Percentiles rank a stretch among this genome's conserved stretches.
Conservation (phyloP, 495 filamentous ascomycete species). For the Penicillium dipodomyicola region DNA sequence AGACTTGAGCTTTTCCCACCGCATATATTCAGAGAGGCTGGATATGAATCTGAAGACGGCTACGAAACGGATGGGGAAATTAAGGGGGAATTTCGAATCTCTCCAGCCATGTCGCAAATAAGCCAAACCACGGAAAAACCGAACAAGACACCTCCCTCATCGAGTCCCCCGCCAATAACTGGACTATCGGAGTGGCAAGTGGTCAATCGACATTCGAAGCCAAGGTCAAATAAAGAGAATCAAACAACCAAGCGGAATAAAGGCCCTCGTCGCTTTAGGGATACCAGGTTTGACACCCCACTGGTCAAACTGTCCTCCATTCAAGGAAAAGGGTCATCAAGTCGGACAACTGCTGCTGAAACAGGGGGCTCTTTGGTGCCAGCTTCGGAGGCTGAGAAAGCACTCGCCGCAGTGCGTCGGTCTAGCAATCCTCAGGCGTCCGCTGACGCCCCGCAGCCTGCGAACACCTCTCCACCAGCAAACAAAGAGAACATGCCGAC, state of each 20-base stretch:
- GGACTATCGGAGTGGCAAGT: conserved; percentile 41
- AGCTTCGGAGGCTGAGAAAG: conserved; percentile 35
- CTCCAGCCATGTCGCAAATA: conserved; percentile 36
- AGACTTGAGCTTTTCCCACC: conserved; percentile 38
- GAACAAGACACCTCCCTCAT: conserved; percentile 24
- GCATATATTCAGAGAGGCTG: conserved; percentile 36
- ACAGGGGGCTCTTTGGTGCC: conserved; percentile 26
- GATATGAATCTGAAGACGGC: conserved; percentile 35
- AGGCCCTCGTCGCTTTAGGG: conserved; percentile 32
- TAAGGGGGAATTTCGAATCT: conserved; percentile 21
- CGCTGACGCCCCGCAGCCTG: conserved; percentile 11
- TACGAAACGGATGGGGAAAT: conserved; percentile 47
- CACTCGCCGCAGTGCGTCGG: conserved; percentile 41
- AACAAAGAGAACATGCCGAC: conserved; percentile 31
- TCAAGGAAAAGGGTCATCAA: conserved; percentile 38
- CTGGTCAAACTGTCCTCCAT: conserved; percentile 32
- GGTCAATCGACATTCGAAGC: conserved; percentile 31
- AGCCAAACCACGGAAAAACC: conserved; percentile 36
- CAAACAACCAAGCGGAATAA: conserved; percentile 18
- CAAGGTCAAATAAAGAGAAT: conserved; percentile 15
- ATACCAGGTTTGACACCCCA: conserved; percentile 34
- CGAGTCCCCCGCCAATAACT: conserved; percentile 24
- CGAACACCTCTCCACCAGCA: background rate
- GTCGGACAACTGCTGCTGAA: conserved; percentile 21
- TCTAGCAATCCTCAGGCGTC: conserved; percentile 31